phyloP scores from a whole-genome alignment of 805 yeast genomes.

The Priceomyces melissophilus region DNA sequence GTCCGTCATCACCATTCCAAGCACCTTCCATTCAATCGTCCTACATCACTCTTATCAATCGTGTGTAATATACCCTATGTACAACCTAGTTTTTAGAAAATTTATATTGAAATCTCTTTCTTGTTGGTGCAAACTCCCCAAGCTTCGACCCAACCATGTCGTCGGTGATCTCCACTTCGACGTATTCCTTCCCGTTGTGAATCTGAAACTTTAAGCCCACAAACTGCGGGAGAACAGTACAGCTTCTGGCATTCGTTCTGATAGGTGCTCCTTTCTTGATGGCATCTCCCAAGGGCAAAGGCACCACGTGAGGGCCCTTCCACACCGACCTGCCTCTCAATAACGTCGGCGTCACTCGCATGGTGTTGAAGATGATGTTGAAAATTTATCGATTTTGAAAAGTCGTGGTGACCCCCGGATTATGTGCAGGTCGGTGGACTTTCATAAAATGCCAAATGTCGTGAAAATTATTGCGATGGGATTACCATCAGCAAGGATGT shows the following conservation, averaged over 20 bases:
- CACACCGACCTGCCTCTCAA: slow-evolving; percentile 37
- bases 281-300: slow-evolving; percentile 89
- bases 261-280: slow-evolving; percentile 77
- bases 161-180: slow-evolving; percentile 79
- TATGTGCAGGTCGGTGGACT: neutral
- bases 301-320: slow-evolving; percentile 89
- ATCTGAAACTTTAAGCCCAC: slow-evolving; percentile 93
- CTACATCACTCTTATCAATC: too few relatives aligned
- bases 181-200: slow-evolving; percentile 94
- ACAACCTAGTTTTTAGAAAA: slow-evolving; percentile 59
- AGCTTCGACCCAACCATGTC: slow-evolving; percentile 96
- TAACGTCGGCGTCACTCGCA: slow-evolving; percentile 32
- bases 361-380: slow-evolving; percentile 8
- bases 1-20: too few relatives aligned
- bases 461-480: neutral
- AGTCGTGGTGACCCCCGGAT: neutral
- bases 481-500: slow-evolving; percentile 37
- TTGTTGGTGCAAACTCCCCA: slow-evolving; percentile 93
- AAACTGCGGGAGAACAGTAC: slow-evolving; percentile 93
- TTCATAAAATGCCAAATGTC: neutral
- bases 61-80: too few relatives aligned
- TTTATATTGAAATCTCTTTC: slow-evolving; percentile 82
- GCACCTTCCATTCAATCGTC: too few relatives aligned
- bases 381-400: neutral
- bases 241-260: slow-evolving; percentile 92